Base-by-base conservation (phyloP, 2,329 filamentous ascomycete genomes). In the Claviceps pazoutovae region DNA sequence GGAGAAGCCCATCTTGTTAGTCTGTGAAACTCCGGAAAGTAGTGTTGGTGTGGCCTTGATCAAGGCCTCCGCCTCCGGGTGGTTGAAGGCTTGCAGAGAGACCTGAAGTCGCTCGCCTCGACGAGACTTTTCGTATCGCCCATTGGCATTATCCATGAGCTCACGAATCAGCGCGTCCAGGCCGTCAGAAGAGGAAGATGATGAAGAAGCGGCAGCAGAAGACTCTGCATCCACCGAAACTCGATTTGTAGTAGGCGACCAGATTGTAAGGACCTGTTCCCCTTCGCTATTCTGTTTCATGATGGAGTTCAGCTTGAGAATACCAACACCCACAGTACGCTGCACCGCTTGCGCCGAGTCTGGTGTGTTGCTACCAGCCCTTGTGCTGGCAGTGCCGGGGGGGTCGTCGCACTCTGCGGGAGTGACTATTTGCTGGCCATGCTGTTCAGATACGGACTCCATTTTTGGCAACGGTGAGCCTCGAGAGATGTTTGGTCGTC, bases 1-100 rank as follows among this genome's bases (percentile, higher is more conserved):
- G 3, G 91, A 88, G 64, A 98, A 97, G 2, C 90, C 93, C 66
- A 97, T 90, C 64, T 93, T 93, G 60, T 76, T 84, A 0, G 90
- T 95, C 65, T 85, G 85, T 53, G 76, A 76, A 54, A 97, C 79
- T 49, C 85, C 83, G 49, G 94, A 84, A 14, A 98, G 79, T 14
- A 94, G 71, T 0, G 91, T 97, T 0, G 93, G 93, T 3, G 88
- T 95, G 47, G 84, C 82, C 61, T 86, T 88, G 62, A 97, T 85
- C 42, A 98, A 76, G 0, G 71, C 73, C 57, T 95, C 88, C 1
- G 88, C 82, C 60, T 97, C 88, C 1, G 80, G 74, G 59, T 85
- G 78, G 38, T 81, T 77, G 64, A 96, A 96, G 1, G 86, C 77
- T 58, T 84, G 85, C 14, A 96, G 71, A 54, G 87, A 84, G 1